Base-by-base conservation (phyloP, 768 basidiomycete species). In the Serendipita sp. region DNA sequence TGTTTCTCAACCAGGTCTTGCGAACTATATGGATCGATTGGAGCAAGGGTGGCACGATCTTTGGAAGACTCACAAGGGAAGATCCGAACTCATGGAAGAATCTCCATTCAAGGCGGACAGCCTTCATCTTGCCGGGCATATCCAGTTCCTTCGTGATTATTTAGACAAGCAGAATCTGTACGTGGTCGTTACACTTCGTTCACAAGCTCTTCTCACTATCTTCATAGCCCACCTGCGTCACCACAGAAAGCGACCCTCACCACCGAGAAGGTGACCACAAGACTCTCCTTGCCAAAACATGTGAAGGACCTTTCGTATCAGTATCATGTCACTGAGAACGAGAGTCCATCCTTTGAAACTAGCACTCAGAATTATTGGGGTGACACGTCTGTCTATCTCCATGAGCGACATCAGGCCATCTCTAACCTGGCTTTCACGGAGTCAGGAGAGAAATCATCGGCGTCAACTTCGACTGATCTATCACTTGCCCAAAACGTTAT, bases 81-180 rank as follows among this genome's bases (percentile, higher is more conserved):
- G 84, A 0, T 71, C 75, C 3, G 75, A 77, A 43, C 77, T 96
- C 24, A 84, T 82, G 0, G 93, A 96, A 69, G 79, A 81, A 3
- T 78, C 90, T 66, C 82, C 81, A 3, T 69, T 74, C 42, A 86
- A 84, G 71, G 74, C 82, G 20, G 80, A 79, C 3, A 80, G 90
- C 50, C 95, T 96, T 68, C 81, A 90, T 70, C 72, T 96, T n/a
- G 74, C 83, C 30, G 77, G 78, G n/a, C 91, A 94, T 68, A 70
- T 96, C 31, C 81, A 84, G 65, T 91, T 91, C 68, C 76, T 97
- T 61, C 80, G 94, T 43, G 77, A 77, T 9, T 80, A 90, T 67
- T 76, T 96, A 31, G 89, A 94, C 70, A 96, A 96, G 73, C 85
- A 83, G 70, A 82, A 85, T 1, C 67, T 96, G 93, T 94, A 68